Percentiles rank a stretch among this genome's conserved stretches.
Evolutionary conservation across 1,284 basidiomycete species (phyloP).

Genomic region (Anthracocystis setariae): DNA sequence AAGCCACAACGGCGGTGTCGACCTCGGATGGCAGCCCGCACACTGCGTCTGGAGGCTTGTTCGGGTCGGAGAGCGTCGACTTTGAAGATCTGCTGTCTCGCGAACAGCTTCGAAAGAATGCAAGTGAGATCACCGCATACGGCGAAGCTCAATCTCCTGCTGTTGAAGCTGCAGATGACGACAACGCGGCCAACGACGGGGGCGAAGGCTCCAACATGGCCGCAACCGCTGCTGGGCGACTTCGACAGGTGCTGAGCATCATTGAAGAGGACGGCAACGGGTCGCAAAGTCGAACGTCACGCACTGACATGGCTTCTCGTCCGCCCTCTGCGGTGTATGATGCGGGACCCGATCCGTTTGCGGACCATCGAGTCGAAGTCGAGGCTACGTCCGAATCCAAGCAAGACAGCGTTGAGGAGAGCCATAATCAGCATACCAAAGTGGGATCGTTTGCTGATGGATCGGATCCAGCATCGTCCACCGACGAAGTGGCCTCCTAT

Average conservation of each 20-base stretch:
- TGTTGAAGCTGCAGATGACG: not conserved
- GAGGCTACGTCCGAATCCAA: too few relatives aligned
- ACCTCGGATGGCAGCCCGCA: slow-evolving; percentile 21
- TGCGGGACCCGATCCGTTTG: slow-evolving; percentile 38
- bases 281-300: slow-evolving; percentile 18
- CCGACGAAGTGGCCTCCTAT: slow-evolving; percentile 5
- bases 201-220: not conserved
- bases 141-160: slow-evolving; percentile 2
- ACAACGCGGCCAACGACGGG: slow-evolving; percentile 1
- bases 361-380: slow-evolving; percentile 3
- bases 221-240: slow-evolving; percentile 25
- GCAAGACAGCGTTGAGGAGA: not conserved
- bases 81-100: slow-evolving; percentile 39
- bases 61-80: slow-evolving; percentile 45
- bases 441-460: too few relatives aligned
- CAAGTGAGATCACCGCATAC: slow-evolving; percentile 4
- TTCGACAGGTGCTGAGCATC: slow-evolving; percentile 50
- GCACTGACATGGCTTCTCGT: not conserved
- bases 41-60: slow-evolving; percentile 28
- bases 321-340: slow-evolving; percentile 24
- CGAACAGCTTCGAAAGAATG: slow-evolving; percentile 18
- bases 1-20: slow-evolving; percentile 34
- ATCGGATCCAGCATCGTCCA: too few relatives aligned
- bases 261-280: slow-evolving; percentile 44
- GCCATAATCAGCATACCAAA: too few relatives aligned